Conservation (phyloP, 2,329 filamentous ascomycete species). For the Coniochaeta sp. region DNA sequence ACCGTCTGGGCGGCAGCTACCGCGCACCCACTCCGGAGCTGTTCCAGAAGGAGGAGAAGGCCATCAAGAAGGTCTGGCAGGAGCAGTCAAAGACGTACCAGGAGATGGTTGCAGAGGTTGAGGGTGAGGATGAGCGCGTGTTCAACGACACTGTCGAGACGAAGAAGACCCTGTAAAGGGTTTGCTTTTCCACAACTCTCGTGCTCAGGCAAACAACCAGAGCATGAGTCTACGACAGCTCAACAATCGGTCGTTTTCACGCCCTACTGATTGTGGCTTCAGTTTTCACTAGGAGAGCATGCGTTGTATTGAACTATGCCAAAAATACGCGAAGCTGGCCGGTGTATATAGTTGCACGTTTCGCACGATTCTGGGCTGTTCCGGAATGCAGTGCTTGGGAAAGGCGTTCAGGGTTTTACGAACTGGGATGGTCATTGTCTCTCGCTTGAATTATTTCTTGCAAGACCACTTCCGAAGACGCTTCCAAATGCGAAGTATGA, state of each 20-base stretch:
- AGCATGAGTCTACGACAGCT: not conserved
- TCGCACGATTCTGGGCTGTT: not conserved
- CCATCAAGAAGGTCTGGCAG: slow-evolving; percentile 73
- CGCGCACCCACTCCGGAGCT: slow-evolving; percentile 77
- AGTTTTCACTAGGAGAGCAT: not conserved
- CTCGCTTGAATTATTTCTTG: not conserved
- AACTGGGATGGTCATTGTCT: not conserved
- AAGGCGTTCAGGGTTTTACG: not conserved
- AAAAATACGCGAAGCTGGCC: not conserved
- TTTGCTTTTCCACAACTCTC: not conserved
- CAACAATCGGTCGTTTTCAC: not conserved
- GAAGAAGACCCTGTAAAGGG: slow-evolving; percentile 37
- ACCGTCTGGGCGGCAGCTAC: slow-evolving; percentile 81
- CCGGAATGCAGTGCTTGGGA: not conserved
- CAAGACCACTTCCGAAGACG: not conserved
- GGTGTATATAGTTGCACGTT: not conserved
- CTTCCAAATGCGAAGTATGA: not conserved
- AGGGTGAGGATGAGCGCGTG: slow-evolving; percentile 43
- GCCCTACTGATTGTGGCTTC: not conserved
- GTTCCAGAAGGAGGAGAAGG: slow-evolving; percentile 79
- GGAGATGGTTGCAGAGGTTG: slow-evolving; percentile 64
- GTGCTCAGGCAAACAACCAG: not conserved
- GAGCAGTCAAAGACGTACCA: slow-evolving; percentile 72
- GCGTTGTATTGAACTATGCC: not conserved
- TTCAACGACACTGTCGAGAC: slow-evolving; percentile 27